Evolutionary conservation across 2,329 filamentous ascomycete species (phyloP), one percentile per base, ranked within the genome.

Genomic region (Aspergillus sergii): DNA sequence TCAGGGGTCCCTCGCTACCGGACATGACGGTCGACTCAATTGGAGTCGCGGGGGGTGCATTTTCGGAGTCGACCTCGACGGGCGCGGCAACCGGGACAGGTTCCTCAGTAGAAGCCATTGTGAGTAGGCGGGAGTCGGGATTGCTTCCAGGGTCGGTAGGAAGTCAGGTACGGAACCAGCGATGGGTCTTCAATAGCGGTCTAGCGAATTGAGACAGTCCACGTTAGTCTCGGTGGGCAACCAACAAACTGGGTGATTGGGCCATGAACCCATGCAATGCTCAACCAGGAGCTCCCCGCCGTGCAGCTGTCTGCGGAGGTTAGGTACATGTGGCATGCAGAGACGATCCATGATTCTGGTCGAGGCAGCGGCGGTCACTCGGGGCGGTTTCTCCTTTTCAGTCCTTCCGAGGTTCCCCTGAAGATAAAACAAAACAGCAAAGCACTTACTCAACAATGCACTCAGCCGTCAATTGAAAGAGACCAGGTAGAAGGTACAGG

Each of bases 81-180:
- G 74, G 66, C 51, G 66, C 48, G 55, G 61, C 39, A 46, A 65
- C 61, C 54, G 73, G 61, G 26, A 77, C 59, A n/a, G 73, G 69
- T 54, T 76, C 75, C 62, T 76, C 76, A 14, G 68, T 72, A 8
- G 75, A 76, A 41, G 75, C 69, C 77, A 79, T 79, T 23, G 61
- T 69, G 62, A 45, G 45, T 55, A 54, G 34, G 30, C 10, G 41
- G 45, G 46, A 16, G 28, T 45, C n/a, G 23, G 39, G 30, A 39
- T 23, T 32, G 30, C 21, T 53, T 41, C 16, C 55, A 57, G 43
- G 30, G 21, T 55, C 43, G 39, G 56, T 58, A 23, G 36, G 46
- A 9, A 56, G 48, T 60, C 53, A 59, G 41, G 39, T 32, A 58
- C 46, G 45, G 64, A 61, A n/a, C 26, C 55, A 23, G 30, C 32